Conservation (phyloP, 2,329 filamentous ascomycete species). For the Parasarocladium wereldwijsianum region DNA sequence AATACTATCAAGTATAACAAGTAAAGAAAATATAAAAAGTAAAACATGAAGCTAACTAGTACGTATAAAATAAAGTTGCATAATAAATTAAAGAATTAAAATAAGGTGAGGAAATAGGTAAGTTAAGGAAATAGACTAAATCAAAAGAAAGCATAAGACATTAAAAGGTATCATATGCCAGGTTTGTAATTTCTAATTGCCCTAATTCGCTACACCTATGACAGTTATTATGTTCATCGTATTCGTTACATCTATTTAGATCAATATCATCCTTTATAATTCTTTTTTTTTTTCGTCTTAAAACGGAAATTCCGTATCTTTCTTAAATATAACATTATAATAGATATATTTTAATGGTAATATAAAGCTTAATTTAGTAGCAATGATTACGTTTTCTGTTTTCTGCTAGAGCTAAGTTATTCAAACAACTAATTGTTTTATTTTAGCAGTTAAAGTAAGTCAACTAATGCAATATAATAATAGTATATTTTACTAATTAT, state of each 20-base stretch:
- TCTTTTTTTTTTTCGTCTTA: too few species aligned
- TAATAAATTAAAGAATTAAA: too few species aligned
- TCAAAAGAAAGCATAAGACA: not conserved
- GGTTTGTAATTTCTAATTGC: not conserved
- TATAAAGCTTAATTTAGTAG: not conserved
- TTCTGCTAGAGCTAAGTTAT: not conserved
- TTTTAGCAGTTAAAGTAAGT: conserved; percentile 4
- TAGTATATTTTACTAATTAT: not conserved
- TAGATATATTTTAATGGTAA: not conserved
- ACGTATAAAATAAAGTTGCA: too few species aligned
- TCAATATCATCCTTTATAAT: too few species aligned
- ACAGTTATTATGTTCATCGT: not conserved
- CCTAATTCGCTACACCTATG: not conserved
- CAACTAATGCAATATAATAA: conserved; percentile 6
- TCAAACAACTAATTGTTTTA: conserved; percentile 3
- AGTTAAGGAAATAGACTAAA: not conserved
- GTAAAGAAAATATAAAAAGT: not conserved
- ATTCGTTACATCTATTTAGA: not conserved
- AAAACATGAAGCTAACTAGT: conserved; percentile 1
- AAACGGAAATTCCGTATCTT: too few species aligned
- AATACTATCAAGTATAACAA: not conserved
- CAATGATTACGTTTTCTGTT: too few species aligned
- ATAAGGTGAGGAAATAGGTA: too few species aligned
- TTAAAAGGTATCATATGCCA: not conserved
- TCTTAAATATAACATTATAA: not conserved